Percentiles rank a stretch among this genome's conserved stretches.
Conservation (phyloP, 805 yeast genomes). For the Suhomyces emberorum region DNA sequence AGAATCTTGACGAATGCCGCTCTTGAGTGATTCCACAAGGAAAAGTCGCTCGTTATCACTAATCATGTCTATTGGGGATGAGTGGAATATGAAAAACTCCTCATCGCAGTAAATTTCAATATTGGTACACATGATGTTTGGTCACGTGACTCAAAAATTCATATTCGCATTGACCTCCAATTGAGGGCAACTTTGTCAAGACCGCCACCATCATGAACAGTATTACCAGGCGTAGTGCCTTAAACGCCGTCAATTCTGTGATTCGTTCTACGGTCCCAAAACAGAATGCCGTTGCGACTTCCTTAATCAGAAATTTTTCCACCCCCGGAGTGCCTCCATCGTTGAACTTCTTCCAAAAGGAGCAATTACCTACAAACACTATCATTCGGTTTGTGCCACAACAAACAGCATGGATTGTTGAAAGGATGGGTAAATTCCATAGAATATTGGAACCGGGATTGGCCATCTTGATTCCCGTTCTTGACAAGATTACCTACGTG, state of each 20-base stretch:
- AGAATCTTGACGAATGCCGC: constrained; percentile 65
- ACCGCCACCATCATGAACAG: not conserved
- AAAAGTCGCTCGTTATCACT: constrained; percentile 56
- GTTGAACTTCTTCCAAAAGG: constrained; percentile 58
- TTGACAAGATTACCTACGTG: constrained; percentile 77
- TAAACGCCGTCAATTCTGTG: too few relatives aligned
- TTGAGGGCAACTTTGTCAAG: not conserved
- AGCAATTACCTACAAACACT: constrained; percentile 70
- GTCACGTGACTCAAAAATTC: not conserved
- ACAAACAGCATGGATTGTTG: constrained; percentile 88
- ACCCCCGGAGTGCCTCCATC: constrained; percentile 3
- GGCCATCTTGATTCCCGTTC: constrained; percentile 65
- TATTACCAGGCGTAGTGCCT: not conserved
- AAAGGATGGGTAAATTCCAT: constrained; percentile 84
- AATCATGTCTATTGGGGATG: not conserved
- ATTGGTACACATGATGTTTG: not conserved
- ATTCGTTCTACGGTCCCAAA: not conserved
- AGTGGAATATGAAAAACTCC: not conserved
- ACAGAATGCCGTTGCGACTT: not conserved
- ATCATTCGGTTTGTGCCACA: constrained; percentile 79
- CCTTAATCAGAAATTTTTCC: not conserved
- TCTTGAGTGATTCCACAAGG: constrained; percentile 58
- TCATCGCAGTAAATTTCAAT: not conserved
- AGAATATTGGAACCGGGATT: constrained; percentile 68
- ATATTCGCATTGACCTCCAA: too few relatives aligned